These are phyloP conservation scores for Epichloe uncinata DNA, from an alignment of 2,329 filamentous ascomycete genomes.

Conservation along the genomic window DNA sequence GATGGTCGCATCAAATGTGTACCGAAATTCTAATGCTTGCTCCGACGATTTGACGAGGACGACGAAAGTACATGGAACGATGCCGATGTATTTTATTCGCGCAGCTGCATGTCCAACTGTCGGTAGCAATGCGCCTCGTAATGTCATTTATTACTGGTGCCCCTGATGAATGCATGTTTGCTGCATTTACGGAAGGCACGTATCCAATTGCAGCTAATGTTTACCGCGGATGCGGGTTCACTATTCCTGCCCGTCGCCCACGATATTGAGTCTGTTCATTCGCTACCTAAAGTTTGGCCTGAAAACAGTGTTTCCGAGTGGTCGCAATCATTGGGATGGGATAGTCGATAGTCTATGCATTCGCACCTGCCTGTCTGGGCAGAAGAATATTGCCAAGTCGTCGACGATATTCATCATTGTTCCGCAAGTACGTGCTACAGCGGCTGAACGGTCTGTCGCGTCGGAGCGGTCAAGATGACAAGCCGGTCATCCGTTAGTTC, in stretches of 20 bases:
- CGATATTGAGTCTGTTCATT: too few species aligned
- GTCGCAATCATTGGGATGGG: neutral
- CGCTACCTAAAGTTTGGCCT: too few species aligned
- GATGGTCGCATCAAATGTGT: neutral
- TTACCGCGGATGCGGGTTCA: too few species aligned
- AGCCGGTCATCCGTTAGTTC: too few species aligned
- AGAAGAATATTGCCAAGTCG: too few species aligned
- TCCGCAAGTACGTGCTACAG: too few species aligned
- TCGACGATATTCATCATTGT: too few species aligned
- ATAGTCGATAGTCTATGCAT: too few species aligned
- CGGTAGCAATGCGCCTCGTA: neutral
- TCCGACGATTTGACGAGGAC: neutral
- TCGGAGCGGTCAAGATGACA: too few species aligned
- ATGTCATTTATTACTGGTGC: neutral
- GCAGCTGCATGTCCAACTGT: neutral
- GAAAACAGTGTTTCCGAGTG: neutral
- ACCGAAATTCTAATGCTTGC: neutral
- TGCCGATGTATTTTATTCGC: neutral
- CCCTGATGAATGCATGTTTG: neutral
- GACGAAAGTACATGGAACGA: neutral
- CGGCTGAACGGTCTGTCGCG: too few species aligned
- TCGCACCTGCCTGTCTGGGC: neutral
- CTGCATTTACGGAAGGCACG: neutral
- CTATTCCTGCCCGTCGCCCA: too few species aligned
- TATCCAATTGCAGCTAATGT: neutral